phyloP scores from a whole-genome alignment of 257 asterid species.

The Thymus quinquecostatus region DNA sequence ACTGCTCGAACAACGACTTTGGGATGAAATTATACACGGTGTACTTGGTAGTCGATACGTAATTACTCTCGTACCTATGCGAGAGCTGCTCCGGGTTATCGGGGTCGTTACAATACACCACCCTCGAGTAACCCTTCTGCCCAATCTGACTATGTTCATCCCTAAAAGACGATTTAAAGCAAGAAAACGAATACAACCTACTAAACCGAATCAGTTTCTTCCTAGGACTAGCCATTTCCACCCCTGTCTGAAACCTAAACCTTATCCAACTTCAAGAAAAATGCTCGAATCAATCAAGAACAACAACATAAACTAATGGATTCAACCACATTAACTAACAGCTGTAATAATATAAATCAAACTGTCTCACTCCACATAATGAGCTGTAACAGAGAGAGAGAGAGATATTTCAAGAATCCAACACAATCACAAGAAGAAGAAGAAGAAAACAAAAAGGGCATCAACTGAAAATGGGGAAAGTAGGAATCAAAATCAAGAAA shows the following conservation, averaged over 20 bases:
- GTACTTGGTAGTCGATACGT: constrained; percentile 92
- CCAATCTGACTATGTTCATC: constrained; percentile 83
- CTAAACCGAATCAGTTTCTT: constrained; percentile 55
- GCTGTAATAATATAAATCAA: constrained; percentile 8
- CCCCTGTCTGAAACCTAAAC: constrained; percentile 12
- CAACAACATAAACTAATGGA: neutral
- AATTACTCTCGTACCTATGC: constrained; percentile 64
- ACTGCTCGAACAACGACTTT: constrained; percentile 93
- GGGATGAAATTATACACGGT: constrained; percentile 79
- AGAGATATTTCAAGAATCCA: constrained; percentile 22
- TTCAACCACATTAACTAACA: constrained; percentile 21
- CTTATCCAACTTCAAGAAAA: constrained; percentile 4
- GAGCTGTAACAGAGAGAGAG: constrained; percentile 18
- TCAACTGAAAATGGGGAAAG: constrained; percentile 20
- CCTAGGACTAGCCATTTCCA: constrained; percentile 49
- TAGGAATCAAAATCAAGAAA: neutral
- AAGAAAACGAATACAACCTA: constrained; percentile 73
- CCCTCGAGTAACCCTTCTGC: constrained; percentile 78
- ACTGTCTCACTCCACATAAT: constrained; percentile 7
- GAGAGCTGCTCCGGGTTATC: constrained; percentile 63
- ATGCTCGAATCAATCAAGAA: neutral
- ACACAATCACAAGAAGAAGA: constrained; percentile 4
- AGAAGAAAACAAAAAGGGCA: neutral
- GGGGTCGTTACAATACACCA: constrained; percentile 85
- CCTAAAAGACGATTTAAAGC: constrained; percentile 49